phyloP scores from a whole-genome alignment of 768 basidiomycete species.

The Tremella fuciformis region DNA sequence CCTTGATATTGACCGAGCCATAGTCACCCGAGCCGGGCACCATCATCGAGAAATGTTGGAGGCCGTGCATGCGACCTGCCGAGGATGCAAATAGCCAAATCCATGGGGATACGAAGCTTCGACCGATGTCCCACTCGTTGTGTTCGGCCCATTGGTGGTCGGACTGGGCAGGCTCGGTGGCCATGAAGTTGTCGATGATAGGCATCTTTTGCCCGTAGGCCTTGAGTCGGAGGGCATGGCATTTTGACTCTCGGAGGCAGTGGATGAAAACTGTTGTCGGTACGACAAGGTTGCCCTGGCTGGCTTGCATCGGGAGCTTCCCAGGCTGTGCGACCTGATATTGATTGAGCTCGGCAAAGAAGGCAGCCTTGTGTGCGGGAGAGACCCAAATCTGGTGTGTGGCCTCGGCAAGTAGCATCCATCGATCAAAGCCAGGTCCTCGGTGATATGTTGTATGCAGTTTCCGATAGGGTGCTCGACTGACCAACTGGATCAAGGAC shows the following conservation, averaged over 20 bases:
- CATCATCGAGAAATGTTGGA: constrained; percentile 9
- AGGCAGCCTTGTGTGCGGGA: background rate
- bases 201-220: constrained; percentile 29
- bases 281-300: constrained; percentile 12
- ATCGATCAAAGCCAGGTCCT: too few species aligned
- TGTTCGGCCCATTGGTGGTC: constrained; percentile 9
- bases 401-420: background rate
- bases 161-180: constrained; percentile 18
- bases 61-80: background rate
- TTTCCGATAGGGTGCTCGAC: too few species aligned
- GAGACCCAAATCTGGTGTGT: background rate
- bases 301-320: constrained; percentile 12
- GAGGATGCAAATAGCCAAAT: constrained; percentile 19
- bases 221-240: constrained; percentile 18
- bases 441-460: too few species aligned
- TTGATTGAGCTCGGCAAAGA: background rate
- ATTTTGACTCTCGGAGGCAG: constrained; percentile 15
- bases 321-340: constrained; percentile 8
- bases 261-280: constrained; percentile 19
- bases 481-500: too few species aligned
- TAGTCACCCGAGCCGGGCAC: constrained; percentile 18
- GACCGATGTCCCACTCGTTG: constrained; percentile 21
- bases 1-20: constrained; percentile 18
- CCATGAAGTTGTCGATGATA: constrained; percentile 7
- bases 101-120: constrained; percentile 1